These are phyloP conservation scores for Picocystis salinarum DNA, from an alignment of 139 green algal species.

Conservation along the genomic window DNA sequence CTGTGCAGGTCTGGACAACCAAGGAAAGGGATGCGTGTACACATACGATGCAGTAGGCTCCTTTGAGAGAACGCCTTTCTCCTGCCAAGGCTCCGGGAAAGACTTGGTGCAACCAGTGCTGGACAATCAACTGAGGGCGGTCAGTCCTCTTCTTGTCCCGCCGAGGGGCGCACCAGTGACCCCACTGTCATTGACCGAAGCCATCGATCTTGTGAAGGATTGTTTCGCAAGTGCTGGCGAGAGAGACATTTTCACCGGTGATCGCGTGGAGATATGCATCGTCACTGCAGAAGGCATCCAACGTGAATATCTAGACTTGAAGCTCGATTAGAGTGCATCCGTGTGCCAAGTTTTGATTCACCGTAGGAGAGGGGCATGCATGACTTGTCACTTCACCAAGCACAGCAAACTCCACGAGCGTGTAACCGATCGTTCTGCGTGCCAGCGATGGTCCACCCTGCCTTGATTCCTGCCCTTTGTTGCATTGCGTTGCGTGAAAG, in stretches of 20 bases:
- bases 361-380: no score
- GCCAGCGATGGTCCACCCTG: no score
- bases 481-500: no score
- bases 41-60: slow-evolving; percentile 93
- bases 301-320: slow-evolving; percentile 56
- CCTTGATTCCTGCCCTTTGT: no score
- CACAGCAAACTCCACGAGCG: no score
- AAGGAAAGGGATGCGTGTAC: slow-evolving; percentile 89
- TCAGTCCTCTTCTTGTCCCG: slow-evolving; percentile 67
- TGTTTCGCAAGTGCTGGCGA: slow-evolving; percentile 87
- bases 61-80: slow-evolving; percentile 52
- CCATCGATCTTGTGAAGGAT: slow-evolving; percentile 88
- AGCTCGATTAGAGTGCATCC: slow-evolving; percentile 74
- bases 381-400: no score
- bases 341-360: no score
- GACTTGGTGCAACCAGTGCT: slow-evolving; percentile 93
- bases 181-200: slow-evolving; percentile 18
- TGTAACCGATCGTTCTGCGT: no score
- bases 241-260: slow-evolving; percentile 96
- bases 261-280: slow-evolving; percentile 86
- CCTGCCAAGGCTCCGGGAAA: slow-evolving; percentile 70
- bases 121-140: slow-evolving; percentile 93
- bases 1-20: slow-evolving; percentile 68
- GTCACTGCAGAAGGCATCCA: slow-evolving; percentile 70
- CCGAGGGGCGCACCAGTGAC: slow-evolving; percentile 9